Percentiles rank a stretch among this genome's conserved stretches.
Conservation (phyloP, 805 yeast species). For the Cyberlindnera xishuangbannaensis region DNA sequence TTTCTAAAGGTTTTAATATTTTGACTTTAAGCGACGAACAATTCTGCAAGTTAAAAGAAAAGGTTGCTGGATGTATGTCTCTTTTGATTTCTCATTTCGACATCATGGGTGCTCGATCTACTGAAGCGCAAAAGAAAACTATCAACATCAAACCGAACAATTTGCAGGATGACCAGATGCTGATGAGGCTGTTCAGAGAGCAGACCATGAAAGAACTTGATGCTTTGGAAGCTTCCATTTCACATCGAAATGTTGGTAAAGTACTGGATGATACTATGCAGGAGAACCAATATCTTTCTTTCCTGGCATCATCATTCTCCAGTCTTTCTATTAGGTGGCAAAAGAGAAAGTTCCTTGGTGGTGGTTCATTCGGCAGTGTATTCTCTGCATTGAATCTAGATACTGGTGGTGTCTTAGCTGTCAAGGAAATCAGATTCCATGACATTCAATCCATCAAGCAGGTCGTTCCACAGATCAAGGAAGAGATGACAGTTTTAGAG, state of each 20-base stretch:
- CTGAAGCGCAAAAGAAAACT: constrained; percentile 48
- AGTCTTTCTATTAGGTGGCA: constrained; percentile 96
- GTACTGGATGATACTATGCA: constrained; percentile 84
- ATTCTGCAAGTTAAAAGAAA: constrained; percentile 62
- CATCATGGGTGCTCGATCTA: constrained; percentile 95
- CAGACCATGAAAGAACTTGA: constrained; percentile 62
- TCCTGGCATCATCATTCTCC: constrained; percentile 83
- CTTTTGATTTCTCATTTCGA: constrained; percentile 92
- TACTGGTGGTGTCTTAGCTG: constrained; percentile 95
- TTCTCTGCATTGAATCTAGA: constrained; percentile 89
- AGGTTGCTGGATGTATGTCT: constrained; percentile 93
- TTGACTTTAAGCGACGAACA: constrained; percentile 73
- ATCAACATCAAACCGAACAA: constrained; percentile 36
- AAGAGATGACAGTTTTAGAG: constrained; percentile 94
- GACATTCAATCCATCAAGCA: constrained; percentile 80
- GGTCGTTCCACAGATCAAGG: constrained; percentile 83
- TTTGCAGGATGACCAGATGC: constrained; percentile 47
- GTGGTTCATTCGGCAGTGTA: constrained; percentile 94
- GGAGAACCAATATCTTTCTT: constrained; percentile 80
- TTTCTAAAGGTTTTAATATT: constrained; percentile 87
- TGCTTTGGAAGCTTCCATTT: constrained; percentile 50
- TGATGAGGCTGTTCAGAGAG: constrained; percentile 53
- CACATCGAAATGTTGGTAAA: constrained; percentile 59
- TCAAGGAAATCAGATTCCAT: constrained; percentile 88
- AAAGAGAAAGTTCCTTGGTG: constrained; percentile 88